These are phyloP conservation scores for Plantago elongata DNA, from an alignment of 257 asterid species.

Conservation along the genomic window DNA sequence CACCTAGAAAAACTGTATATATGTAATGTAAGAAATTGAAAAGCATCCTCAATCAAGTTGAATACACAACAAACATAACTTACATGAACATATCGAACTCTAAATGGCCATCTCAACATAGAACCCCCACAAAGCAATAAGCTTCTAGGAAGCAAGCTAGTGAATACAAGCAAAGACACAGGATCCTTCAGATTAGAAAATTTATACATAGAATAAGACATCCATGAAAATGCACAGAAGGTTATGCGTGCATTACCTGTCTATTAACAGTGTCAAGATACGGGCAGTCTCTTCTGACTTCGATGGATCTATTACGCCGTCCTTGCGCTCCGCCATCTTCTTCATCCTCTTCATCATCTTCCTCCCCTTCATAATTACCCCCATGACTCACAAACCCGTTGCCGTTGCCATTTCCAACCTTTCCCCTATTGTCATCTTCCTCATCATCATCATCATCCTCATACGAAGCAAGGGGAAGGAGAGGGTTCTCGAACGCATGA, in stretches of 20 bases:
- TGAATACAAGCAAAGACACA: background rate
- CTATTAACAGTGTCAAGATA: constrained; percentile 93
- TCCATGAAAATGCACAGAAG: background rate
- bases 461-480: constrained; percentile 78
- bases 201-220: background rate
- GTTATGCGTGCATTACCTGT: constrained; percentile 51
- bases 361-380: constrained; percentile 26
- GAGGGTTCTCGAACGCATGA: constrained; percentile 55
- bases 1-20: too few relatives aligned
- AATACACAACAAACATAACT: too few relatives aligned
- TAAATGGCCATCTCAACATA: too few relatives aligned
- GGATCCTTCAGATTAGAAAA: too few relatives aligned
- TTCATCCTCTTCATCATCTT: constrained; percentile 39
- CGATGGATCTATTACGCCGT: constrained; percentile 51
- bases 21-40: too few relatives aligned
- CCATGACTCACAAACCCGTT: constrained; percentile 24
- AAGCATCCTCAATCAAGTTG: too few relatives aligned
- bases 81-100: too few relatives aligned
- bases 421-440: constrained; percentile 31
- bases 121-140: background rate
- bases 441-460: constrained; percentile 78
- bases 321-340: constrained; percentile 24
- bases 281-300: constrained; percentile 91
- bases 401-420: constrained; percentile 8
- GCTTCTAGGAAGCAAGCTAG: background rate